Evolutionary conservation across 2,329 filamentous ascomycete species (phyloP).

Genomic region (Stachybotrys chartarum): DNA sequence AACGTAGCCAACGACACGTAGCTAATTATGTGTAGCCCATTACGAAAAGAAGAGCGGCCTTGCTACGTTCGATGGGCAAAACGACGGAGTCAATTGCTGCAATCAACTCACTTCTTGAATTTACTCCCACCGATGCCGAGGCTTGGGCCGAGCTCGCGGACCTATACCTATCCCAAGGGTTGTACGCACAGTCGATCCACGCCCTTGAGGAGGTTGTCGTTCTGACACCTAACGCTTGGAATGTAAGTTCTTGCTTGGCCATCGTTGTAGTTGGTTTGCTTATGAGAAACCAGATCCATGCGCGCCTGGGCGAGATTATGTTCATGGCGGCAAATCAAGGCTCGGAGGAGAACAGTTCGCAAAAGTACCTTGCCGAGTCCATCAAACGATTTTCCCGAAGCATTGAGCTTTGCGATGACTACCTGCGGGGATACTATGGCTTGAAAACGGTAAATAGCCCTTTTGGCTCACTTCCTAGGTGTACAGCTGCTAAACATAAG

Average conservation of each 20-base stretch:
- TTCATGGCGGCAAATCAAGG: constrained; percentile 57
- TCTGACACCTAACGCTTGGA: constrained; percentile 88
- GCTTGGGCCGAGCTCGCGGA: constrained; percentile 89
- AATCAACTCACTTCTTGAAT: constrained; percentile 69
- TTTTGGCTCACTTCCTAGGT: background rate
- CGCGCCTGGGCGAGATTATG: constrained; percentile 74
- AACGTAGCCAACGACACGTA: background rate
- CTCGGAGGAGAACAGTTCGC: constrained; percentile 25
- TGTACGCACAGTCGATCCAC: constrained; percentile 78
- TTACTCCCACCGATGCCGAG: constrained; percentile 83
- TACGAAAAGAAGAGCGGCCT: constrained; percentile 73
- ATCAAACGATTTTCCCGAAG: constrained; percentile 83
- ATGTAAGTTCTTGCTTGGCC: constrained; percentile 49
- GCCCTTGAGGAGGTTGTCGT: constrained; percentile 86
- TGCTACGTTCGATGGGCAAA: constrained; percentile 68
- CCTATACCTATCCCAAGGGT: constrained; percentile 71
- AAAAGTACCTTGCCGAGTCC: constrained; percentile 60
- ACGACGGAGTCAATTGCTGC: constrained; percentile 65
- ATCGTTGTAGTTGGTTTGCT: constrained; percentile 7
- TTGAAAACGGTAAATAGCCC: constrained; percentile 61
- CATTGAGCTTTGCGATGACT: constrained; percentile 89
- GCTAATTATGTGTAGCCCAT: constrained; percentile 55
- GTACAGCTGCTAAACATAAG: constrained; percentile 3
- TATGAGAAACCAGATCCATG: constrained; percentile 61
- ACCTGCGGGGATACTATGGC: constrained; percentile 87